A percentile compares a stretch with the other conserved stretches of the same genome.
These are phyloP conservation scores for Garcia nutans DNA, from an alignment of 345 rosid species.

Conservation along the genomic window DNA sequence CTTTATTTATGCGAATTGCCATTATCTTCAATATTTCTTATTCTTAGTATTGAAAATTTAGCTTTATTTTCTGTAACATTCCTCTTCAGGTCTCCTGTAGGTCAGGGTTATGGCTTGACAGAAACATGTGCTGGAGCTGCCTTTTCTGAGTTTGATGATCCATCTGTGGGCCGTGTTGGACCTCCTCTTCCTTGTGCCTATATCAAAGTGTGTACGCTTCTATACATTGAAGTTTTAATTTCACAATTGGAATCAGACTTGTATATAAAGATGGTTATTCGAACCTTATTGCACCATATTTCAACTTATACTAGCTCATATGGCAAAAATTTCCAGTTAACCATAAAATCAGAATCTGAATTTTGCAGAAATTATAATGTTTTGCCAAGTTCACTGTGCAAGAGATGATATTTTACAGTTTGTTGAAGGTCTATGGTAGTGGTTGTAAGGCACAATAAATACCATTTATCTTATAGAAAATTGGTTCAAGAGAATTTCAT, in stretches of 20 bases:
- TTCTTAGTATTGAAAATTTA: neutral
- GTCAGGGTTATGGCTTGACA: constrained; percentile 94
- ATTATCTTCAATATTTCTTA: neutral
- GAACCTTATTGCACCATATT: neutral
- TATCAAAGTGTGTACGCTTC: constrained; percentile 52
- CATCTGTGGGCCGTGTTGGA: constrained; percentile 79
- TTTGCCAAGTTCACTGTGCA: neutral
- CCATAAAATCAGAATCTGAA: constrained; percentile 5
- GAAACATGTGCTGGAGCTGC: constrained; percentile 93
- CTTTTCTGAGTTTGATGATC: constrained; percentile 76
- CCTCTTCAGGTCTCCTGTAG: constrained; percentile 63
- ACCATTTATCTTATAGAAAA: neutral
- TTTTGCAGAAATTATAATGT: neutral
- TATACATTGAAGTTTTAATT: neutral
- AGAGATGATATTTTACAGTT: neutral
- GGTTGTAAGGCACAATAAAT: neutral
- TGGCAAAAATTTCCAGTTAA: neutral
- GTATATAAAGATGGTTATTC: neutral
- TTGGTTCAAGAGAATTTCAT: neutral
- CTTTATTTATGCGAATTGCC: neutral
- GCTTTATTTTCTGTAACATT: constrained; percentile 18
- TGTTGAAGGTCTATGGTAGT: neutral
- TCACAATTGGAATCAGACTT: neutral
- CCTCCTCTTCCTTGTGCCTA: constrained; percentile 84
- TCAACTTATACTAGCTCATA: neutral